Percentiles rank a stretch among this genome's conserved stretches.
These are phyloP conservation scores for Aphanomyces invadans DNA, from an alignment of 352 stramenopile species.

Conservation along the genomic window DNA sequence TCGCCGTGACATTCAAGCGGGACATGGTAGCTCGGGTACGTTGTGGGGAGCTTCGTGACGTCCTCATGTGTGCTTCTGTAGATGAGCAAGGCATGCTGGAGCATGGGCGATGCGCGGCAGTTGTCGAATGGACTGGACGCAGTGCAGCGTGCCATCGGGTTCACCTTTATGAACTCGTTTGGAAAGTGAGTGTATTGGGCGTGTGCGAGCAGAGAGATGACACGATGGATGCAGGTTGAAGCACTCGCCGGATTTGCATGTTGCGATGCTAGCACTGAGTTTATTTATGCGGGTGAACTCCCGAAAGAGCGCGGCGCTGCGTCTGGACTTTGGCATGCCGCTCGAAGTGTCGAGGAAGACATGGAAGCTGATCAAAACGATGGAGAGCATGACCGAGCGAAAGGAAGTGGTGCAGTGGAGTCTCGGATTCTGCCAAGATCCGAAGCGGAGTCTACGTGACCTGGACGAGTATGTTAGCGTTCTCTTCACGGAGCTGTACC, in stretches of 20 bases:
- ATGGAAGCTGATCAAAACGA: slow-evolving; percentile 58
- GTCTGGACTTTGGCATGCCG: slow-evolving; percentile 60
- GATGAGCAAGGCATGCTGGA: slow-evolving; percentile 20
- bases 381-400: slow-evolving; percentile 66
- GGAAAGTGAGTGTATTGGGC: slow-evolving; percentile 2
- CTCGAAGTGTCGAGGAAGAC: slow-evolving; percentile 78
- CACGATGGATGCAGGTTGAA: slow-evolving; percentile 31
- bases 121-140: background rate
- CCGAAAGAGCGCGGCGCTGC: slow-evolving; percentile 53
- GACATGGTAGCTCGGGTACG: slow-evolving; percentile 22
- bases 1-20: slow-evolving; percentile 17
- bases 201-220: background rate
- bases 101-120: background rate
- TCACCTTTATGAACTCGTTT: slow-evolving; percentile 21
- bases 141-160: slow-evolving; percentile 19
- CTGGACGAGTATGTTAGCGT: slow-evolving; percentile 82
- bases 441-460: slow-evolving; percentile 64
- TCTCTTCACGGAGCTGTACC: slow-evolving; percentile 78
- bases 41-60: background rate
- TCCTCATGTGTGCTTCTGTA: background rate
- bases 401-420: slow-evolving; percentile 48
- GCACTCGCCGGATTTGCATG: slow-evolving; percentile 73
- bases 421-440: slow-evolving; percentile 42
- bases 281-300: slow-evolving; percentile 76
- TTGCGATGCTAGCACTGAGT: slow-evolving; percentile 56